A percentile compares a stretch with the other conserved stretches of the same genome.
Evolutionary conservation across 352 stramenopile species (phyloP).

Genomic region (Thalassiosira hispida): DNA sequence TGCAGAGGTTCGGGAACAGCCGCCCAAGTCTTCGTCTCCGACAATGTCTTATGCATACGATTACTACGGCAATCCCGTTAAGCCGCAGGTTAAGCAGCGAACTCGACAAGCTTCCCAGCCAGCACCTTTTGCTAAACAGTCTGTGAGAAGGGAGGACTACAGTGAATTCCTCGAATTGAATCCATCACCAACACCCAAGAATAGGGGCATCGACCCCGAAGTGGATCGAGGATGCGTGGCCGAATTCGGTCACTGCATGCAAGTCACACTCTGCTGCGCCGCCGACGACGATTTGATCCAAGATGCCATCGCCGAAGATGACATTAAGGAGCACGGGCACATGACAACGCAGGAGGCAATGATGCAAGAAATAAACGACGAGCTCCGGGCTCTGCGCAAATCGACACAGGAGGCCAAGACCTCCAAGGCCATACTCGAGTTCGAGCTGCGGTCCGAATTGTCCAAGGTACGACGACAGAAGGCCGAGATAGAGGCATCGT

Average conservation of each 20-base stretch:
- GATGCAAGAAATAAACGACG: not conserved
- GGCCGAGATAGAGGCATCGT: conserved; percentile 19
- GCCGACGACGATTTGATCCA: not conserved
- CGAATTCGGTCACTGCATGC: conserved; percentile 5
- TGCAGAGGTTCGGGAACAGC: conserved; percentile 3
- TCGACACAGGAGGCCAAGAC: not conserved
- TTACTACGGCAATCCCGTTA: conserved; percentile 13
- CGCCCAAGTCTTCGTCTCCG: not conserved
- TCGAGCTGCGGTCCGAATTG: conserved; percentile 21
- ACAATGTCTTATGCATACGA: conserved; percentile 1
- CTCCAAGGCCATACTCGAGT: conserved; percentile 3
- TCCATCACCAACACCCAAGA: not conserved
- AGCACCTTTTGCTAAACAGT: not conserved
- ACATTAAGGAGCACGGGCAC: not conserved
- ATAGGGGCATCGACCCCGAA: not conserved
- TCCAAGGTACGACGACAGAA: conserved; percentile 14
- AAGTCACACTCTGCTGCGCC: not conserved
- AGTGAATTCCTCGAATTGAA: conserved; percentile 10
- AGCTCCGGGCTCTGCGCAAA: conserved; percentile 2
- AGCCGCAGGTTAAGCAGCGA: not conserved
- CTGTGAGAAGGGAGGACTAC: not conserved
- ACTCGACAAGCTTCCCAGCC: not conserved
- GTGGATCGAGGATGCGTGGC: not conserved
- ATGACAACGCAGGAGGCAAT: not conserved
- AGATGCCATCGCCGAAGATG: not conserved